Evolutionary conservation across 2,329 filamentous ascomycete genomes (phyloP).

Genomic region (Phyllachora maydis): DNA sequence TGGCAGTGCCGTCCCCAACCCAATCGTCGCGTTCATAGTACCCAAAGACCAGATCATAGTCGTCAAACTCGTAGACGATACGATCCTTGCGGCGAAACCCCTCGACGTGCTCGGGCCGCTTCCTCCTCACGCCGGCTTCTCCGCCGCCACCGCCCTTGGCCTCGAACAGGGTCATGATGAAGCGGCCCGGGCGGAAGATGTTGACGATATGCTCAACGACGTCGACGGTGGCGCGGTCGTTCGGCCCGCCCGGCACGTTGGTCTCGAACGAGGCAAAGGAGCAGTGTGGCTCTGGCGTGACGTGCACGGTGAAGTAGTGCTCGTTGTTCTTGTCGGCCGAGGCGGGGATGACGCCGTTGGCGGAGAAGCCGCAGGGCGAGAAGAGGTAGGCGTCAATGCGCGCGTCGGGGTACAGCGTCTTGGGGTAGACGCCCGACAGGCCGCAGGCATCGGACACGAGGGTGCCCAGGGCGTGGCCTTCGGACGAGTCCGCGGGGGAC

Average conservation of each 20-base stretch:
- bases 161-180: slow-evolving; percentile 93
- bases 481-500: slow-evolving; percentile 57
- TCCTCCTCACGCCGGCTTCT: slow-evolving; percentile 17
- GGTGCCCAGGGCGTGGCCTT: slow-evolving; percentile 83
- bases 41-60: slow-evolving; percentile 89
- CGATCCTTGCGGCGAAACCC: slow-evolving; percentile 83
- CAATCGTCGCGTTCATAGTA: slow-evolving; percentile 88
- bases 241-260: slow-evolving; percentile 80
- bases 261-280: slow-evolving; percentile 98
- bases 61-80: slow-evolving; percentile 93
- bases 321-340: slow-evolving; percentile 37
- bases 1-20: slow-evolving; percentile 27
- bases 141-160: slow-evolving; percentile 38
- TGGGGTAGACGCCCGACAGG: slow-evolving; percentile 73
- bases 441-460: slow-evolving; percentile 83
- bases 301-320: slow-evolving; percentile 97
- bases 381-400: slow-evolving; percentile 93
- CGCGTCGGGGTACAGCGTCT: slow-evolving; percentile 72
- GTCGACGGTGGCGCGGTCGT: slow-evolving; percentile 70
- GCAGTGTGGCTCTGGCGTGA: slow-evolving; percentile 91
- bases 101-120: slow-evolving; percentile 53
- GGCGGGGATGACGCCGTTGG: slow-evolving; percentile 84
- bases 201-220: slow-evolving; percentile 84
- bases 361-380: slow-evolving; percentile 89
- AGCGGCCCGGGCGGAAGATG: slow-evolving; percentile 95